Percentiles rank a stretch among this genome's conserved stretches.
Evolutionary conservation across 257 asterid genomes (phyloP).

Genomic region (Lavandula angustifolia): DNA sequence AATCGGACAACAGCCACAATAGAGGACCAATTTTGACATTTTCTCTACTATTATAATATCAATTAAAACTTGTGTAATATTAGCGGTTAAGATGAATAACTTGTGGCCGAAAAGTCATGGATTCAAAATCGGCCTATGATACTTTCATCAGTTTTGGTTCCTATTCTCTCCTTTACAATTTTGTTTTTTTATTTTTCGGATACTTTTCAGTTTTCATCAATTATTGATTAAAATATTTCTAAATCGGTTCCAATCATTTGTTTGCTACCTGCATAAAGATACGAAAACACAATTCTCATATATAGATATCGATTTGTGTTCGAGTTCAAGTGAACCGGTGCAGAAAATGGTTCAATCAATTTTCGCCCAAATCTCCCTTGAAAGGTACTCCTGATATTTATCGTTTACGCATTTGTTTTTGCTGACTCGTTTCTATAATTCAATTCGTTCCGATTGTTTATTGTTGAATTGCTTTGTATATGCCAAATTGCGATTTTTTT

Average conservation of each 20-base stretch:
- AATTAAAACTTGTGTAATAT: no score
- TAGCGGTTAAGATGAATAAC: no score
- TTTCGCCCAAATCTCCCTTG: conserved; percentile 11
- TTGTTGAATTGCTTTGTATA: conserved; percentile 11
- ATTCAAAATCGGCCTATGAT: no score
- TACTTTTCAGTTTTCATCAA: neutral
- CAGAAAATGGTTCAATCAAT: conserved; percentile 25
- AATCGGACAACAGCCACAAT: no score
- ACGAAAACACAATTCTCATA: conserved; percentile 20
- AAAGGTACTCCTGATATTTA: conserved; percentile 30
- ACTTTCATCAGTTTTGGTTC: conserved; percentile 7
- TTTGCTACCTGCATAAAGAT: conserved; percentile 23
- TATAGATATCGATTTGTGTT: neutral
- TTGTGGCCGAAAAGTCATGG: no score
- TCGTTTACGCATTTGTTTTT: conserved; percentile 19
- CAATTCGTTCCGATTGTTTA: conserved; percentile 8
- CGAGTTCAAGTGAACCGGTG: conserved; percentile 32
- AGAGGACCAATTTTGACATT: no score
- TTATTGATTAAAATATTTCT: neutral
- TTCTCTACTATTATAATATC: no score
- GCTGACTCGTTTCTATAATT: conserved; percentile 25
- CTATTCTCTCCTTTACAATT: neutral
- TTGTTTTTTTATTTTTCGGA: neutral
- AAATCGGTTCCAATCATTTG: conserved; percentile 33
- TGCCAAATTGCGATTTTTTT: conserved; percentile 18